A percentile compares a stretch with the other conserved stretches of the same genome.
phyloP scores from a whole-genome alignment of 1,284 basidiomycete genomes.

The Thecaphora thlaspeos region DNA sequence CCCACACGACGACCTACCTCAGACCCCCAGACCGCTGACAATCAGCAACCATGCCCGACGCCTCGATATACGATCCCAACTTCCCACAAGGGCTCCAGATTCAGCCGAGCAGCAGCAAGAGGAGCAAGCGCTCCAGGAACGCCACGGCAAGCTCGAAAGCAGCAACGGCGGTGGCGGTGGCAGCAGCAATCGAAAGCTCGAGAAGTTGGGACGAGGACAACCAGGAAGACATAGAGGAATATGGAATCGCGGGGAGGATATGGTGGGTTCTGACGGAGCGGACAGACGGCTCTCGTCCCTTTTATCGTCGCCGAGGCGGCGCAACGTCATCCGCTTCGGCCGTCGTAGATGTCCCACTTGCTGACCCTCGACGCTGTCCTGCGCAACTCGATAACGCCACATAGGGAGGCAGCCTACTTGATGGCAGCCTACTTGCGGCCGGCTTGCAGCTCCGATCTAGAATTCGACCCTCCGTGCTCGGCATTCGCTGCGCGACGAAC shows the following conservation, averaged over 20 bases:
- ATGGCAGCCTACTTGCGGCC: constrained; percentile 38
- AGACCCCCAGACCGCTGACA: too few relatives aligned
- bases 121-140: constrained; percentile 8
- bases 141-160: too few relatives aligned
- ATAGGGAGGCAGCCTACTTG: constrained; percentile 50
- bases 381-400: too few relatives aligned
- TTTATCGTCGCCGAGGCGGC: not conserved
- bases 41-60: too few relatives aligned
- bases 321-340: too few relatives aligned
- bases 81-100: constrained; percentile 44
- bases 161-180: not conserved
- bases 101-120: constrained; percentile 26
- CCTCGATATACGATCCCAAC: too few relatives aligned
- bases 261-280: constrained; percentile 34
- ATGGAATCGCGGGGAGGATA: constrained; percentile 53
- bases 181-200: not conserved
- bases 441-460: constrained; percentile 4
- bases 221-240: constrained; percentile 45
- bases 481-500: constrained; percentile 10
- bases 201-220: constrained; percentile 38
- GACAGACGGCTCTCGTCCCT: too few relatives aligned
- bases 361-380: not conserved
- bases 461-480: constrained; percentile 51
- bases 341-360: too few relatives aligned
- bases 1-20: too few relatives aligned